Base-by-base conservation (phyloP, 164 flowering plant species). In the Vitis rotundifolia region DNA sequence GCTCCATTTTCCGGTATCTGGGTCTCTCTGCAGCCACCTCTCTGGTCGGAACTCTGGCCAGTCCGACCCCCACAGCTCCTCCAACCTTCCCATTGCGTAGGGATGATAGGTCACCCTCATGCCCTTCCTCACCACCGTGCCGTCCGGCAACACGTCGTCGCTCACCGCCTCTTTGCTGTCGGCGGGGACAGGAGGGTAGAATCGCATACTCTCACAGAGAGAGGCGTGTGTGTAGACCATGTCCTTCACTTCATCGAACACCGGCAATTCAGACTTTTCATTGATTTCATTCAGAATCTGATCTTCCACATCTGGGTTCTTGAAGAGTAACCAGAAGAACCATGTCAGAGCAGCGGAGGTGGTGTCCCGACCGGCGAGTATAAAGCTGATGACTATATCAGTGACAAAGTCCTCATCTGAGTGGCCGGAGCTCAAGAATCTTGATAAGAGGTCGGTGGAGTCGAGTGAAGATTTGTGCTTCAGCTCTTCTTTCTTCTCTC, bases 61-160 rank as follows among this genome's bases (percentile, higher is more conserved):
- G 59, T 85, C 85, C 3, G 49, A 1, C 5, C 91, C 91, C 89
- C 91, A 87, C 9, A 87, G 5, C 14, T 29, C 47, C 75, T 77
- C 80, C 76, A 76, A 61, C 72, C 89, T 75, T 49, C 91, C 88
- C 90, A 89, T 87, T 3, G 90, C 88, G 60, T 89, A 85, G 0
- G 86, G 84, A 74, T 74, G 78, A 68, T 84, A 87, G 4, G 76
- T 47, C 59, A 89, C 82, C 13, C 71, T 57, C 71, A 8, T 71
- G 3, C 87, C 90, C 68, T 82, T 85, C 75, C 72, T 81, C 67
- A 85, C 85, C 31, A 28, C 61, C 11, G 82, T 81, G 29, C 91
- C 93, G 49, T 83, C 86, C n/a, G 93, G 93, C 71, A 83, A 69
- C 11, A 83, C 73, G 62, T 89, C 90, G 44, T 83, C 90, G 0